Evolutionary conservation across 345 rosid genomes (phyloP).

Genomic region (Eucalyptus viminalis): DNA sequence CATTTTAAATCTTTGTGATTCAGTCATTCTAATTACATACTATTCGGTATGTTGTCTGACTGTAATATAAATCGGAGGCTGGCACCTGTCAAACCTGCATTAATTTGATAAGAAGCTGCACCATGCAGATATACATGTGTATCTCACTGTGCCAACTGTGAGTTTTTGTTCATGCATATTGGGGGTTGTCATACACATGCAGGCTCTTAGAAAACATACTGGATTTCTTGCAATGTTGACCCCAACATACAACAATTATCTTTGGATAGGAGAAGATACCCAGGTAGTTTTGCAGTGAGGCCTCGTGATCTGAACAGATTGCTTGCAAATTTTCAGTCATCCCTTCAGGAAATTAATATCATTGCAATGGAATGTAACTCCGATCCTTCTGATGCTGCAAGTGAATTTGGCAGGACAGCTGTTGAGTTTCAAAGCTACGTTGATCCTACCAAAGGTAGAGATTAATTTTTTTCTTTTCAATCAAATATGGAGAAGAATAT

Average conservation of each 20-base stretch:
- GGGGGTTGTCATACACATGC: neutral
- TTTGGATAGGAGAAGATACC: constrained; percentile 62
- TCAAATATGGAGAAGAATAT: neutral
- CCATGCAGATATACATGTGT: neutral
- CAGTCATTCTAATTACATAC: no score
- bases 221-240: constrained; percentile 83
- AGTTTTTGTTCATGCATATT: neutral
- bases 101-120: neutral
- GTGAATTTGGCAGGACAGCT: constrained; percentile 67
- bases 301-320: constrained; percentile 57
- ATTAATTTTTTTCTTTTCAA: neutral
- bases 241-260: constrained; percentile 66
- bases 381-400: constrained; percentile 55
- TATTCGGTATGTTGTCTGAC: neutral
- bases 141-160: neutral
- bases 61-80: neutral
- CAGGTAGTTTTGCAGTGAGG: constrained; percentile 53
- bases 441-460: constrained; percentile 70
- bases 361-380: constrained; percentile 58
- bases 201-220: constrained; percentile 72
- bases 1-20: neutral
- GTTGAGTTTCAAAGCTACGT: constrained; percentile 79
- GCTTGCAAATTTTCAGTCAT: constrained; percentile 69
- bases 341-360: constrained; percentile 84
- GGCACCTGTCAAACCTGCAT: neutral